Percentiles rank a stretch among this genome's conserved stretches.
Conservation (phyloP, 2,329 filamentous ascomycete genomes). For the Aspergillus pseudotamarii region DNA sequence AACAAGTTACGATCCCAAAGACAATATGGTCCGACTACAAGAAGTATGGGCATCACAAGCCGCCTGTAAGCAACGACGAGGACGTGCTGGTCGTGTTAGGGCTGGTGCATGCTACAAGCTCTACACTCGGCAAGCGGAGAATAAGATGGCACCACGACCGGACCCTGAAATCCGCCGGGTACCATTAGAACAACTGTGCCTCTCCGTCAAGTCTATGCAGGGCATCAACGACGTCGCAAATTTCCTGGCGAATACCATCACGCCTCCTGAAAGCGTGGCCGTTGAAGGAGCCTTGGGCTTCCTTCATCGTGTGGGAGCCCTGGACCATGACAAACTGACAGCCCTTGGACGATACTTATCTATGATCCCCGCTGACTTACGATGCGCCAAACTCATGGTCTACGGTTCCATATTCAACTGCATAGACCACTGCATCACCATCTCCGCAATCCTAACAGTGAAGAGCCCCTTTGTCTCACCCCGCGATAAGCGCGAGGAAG, state of each 20-base stretch:
- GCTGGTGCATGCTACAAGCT: slow-evolving; percentile 94
- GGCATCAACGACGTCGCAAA: slow-evolving; percentile 77
- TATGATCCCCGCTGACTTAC: slow-evolving; percentile 89
- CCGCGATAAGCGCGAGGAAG: slow-evolving; percentile 77
- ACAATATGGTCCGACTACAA: slow-evolving; percentile 90
- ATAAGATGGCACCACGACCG: slow-evolving; percentile 80
- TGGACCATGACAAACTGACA: slow-evolving; percentile 84
- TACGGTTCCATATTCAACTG: slow-evolving; percentile 94
- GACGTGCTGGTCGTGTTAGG: slow-evolving; percentile 89
- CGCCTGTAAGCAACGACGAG: slow-evolving; percentile 90
- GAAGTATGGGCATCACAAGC: slow-evolving; percentile 95
- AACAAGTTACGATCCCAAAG: slow-evolving; percentile 87
- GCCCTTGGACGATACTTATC: slow-evolving; percentile 91
- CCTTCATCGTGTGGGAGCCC: slow-evolving; percentile 81
- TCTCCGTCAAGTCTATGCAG: slow-evolving; percentile 89
- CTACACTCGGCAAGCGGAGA: slow-evolving; percentile 82
- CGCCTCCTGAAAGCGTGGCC: slow-evolving; percentile 81
- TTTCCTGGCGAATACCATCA: slow-evolving; percentile 85
- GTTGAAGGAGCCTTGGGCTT: slow-evolving; percentile 83
- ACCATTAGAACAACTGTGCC: slow-evolving; percentile 88
- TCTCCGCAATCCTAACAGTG: slow-evolving; percentile 89
- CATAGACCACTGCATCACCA: slow-evolving; percentile 82
- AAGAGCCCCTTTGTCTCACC: slow-evolving; percentile 85
- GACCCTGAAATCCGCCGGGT: slow-evolving; percentile 94
- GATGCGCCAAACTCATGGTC: slow-evolving; percentile 92